Base-by-base conservation (phyloP, 202 grass and related monocot genomes). In the Schoenoplectus tabernaemontani region DNA sequence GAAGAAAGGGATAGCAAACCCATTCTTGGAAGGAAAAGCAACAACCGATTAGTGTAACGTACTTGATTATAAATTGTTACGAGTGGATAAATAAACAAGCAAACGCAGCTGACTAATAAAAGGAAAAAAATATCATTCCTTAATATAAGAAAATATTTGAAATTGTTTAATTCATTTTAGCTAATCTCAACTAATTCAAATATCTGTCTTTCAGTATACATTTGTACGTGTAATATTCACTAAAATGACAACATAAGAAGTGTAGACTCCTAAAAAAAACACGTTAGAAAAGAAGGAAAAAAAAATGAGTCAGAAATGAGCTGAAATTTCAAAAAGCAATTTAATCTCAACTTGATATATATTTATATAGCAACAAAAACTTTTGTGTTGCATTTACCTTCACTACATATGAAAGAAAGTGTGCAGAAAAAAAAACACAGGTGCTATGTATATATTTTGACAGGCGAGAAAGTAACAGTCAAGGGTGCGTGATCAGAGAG, bases 401-500 rank as follows among this genome's bases (percentile, higher is more conserved):
- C 28, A 54, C 16, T 34, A 11, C 46, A 48, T 34, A 26, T 75
- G 5, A 54, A 54, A 74, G 11, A 50, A 11, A 28, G 26, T 34
- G 16, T 4, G 15, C 0, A 51, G 16, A 16, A 50, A 50, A 74
- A 28, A 74, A 74, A 74, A 15, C 46, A 17, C 69, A 54, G 28
- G 28, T 75, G 20, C 41, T 75, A 75, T 33, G 77, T 36, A 80
- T 64, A 80, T 80, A 93, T 84, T 88, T 68, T 87, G 82, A 87
- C 58, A 87, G 91, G 91, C n/a, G 82, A 91, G 82, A 93, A 93
- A 30, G 90, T 89, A 38, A 90, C 91, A 24, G 91, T 93, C 2
- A 90, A 88, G 5, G 91, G 91, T 0, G 91, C 91, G 60, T 93
- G 91, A 57, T 93, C 91, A 30, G 91, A 93, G 41, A 93, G 91